Evolutionary conservation across 2,329 filamentous ascomycete species (phyloP), one percentile per base, ranked within the genome.

Genomic region (Penicillium sp.): DNA sequence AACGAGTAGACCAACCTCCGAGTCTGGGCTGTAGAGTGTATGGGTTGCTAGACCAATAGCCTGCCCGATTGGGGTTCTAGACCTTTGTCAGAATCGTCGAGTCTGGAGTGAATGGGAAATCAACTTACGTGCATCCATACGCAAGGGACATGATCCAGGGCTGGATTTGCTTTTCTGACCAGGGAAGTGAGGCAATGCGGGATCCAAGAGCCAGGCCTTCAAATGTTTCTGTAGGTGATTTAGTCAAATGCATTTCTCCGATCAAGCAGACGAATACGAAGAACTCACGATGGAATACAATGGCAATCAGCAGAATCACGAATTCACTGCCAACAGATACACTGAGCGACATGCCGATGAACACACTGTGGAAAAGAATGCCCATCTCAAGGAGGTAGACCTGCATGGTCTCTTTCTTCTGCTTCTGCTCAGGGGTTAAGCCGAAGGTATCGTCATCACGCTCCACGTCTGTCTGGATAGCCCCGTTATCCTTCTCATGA

Each of bases 11-110:
- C 89, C 89, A 0, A 85, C 82, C 71, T 89, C 83, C 58, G 86
- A 89, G 67, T 84, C 80, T 0, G 89, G 89, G 60, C 89, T 87
- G 73, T 92, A 93, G 61, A 91, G 78, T 13, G 83, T 84, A 68
- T 92, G 88, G 3, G 90, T 85, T 3, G 86, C 77, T n/a, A 93
- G 78, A 0, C 89, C 89, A 56, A 92, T 89, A 1, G 88, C 89
- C 69, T 92, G 89, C 14, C 89, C 89, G 20, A 92, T 76, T 0
- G 89, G 89, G 0, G 89, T 92, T 2, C 86, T 89, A 56, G 7
- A 16, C 13, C 4, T 24, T 11, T n/a, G 55, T 60, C 29, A 62
- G 42, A n/a, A 53, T 52, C 1, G 10, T 10, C 35, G 20, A 16
- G n/a, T 8, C 13, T 6, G 13, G 22, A 22, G 37, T 26, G 13